phyloP scores from a whole-genome alignment of 495 filamentous ascomycete species.

The Xylaria venustula region DNA sequence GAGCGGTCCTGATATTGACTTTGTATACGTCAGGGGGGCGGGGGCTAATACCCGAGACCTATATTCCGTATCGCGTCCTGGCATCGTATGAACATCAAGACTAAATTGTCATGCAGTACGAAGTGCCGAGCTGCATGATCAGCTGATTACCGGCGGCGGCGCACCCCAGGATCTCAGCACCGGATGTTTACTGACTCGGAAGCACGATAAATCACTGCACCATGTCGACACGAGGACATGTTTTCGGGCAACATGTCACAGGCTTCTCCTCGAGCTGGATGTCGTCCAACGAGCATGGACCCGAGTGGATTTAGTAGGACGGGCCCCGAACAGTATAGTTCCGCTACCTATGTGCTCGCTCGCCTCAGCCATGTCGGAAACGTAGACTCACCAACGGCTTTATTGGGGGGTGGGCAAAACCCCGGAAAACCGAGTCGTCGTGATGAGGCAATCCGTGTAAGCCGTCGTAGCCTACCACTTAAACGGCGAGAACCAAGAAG shows the following conservation, averaged over 20 bases:
- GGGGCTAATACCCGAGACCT: conserved; percentile 13
- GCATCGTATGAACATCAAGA: conserved; percentile 8
- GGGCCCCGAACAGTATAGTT: not conserved
- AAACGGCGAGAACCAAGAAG: not conserved
- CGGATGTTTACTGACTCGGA: conserved; percentile 4
- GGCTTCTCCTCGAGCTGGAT: conserved; percentile 6
- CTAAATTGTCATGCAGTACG: conserved; percentile 17
- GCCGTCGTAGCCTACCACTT: conserved; percentile 3
- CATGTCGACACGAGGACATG: conserved; percentile 9
- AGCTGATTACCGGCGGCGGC: conserved; percentile 13
- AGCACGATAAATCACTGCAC: conserved; percentile 7
- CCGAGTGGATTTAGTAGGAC: not conserved
- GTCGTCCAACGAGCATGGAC: conserved; percentile 1
- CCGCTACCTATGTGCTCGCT: not conserved
- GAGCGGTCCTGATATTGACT: not conserved
- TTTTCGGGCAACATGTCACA: not conserved
- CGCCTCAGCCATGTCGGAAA: conserved; percentile 1
- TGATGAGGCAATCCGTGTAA: not conserved
- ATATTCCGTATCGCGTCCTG: not conserved
- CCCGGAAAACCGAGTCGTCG: not conserved
- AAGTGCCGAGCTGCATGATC: conserved; percentile 18
- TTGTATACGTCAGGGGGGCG: conserved; percentile 2
- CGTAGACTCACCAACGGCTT: not conserved
- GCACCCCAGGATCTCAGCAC: conserved; percentile 17
- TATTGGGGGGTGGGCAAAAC: conserved; percentile 1